A percentile compares a stretch with the other conserved stretches of the same genome.
phyloP scores from a whole-genome alignment of 257 asterid genomes.

The Nicotiana tabacum region DNA sequence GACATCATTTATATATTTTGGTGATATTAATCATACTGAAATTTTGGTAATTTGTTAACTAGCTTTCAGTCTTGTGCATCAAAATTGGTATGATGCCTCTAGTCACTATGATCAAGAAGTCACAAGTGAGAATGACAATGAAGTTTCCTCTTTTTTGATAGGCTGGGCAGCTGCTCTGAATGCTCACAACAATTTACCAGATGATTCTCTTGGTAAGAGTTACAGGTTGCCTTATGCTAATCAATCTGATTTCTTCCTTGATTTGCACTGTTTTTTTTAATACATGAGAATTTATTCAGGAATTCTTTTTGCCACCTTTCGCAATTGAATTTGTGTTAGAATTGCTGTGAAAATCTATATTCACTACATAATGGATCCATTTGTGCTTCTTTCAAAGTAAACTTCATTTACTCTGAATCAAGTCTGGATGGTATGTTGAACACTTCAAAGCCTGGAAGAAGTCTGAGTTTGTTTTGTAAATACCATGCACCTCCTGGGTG shows the following conservation, averaged over 20 bases:
- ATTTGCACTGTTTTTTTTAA: neutral
- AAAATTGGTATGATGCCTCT: neutral
- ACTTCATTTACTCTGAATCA: neutral
- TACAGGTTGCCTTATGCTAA: slow-evolving; percentile 13
- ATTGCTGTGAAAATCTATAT: neutral
- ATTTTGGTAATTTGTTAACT: neutral
- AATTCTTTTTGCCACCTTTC: neutral
- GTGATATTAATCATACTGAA: neutral
- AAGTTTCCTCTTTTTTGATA: slow-evolving; percentile 24
- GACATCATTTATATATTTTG: neutral
- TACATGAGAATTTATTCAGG: neutral
- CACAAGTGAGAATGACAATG: slow-evolving; percentile 3
- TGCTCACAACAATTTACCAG: slow-evolving; percentile 64
- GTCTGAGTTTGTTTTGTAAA: neutral
- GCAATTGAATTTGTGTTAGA: neutral
- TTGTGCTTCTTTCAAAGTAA: slow-evolving; percentile 3
- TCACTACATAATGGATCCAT: neutral
- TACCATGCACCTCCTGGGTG: neutral
- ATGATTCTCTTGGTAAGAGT: slow-evolving; percentile 70
- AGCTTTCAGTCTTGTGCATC: neutral
- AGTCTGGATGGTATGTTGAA: neutral
- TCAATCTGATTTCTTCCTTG: neutral
- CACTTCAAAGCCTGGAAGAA: neutral
- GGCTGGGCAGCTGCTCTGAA: slow-evolving; percentile 85
- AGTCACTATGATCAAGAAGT: neutral